Evolutionary conservation across 83 land plant genomes (phyloP), one percentile per base, ranked within the genome.

Genomic region (Picea mariana): DNA sequence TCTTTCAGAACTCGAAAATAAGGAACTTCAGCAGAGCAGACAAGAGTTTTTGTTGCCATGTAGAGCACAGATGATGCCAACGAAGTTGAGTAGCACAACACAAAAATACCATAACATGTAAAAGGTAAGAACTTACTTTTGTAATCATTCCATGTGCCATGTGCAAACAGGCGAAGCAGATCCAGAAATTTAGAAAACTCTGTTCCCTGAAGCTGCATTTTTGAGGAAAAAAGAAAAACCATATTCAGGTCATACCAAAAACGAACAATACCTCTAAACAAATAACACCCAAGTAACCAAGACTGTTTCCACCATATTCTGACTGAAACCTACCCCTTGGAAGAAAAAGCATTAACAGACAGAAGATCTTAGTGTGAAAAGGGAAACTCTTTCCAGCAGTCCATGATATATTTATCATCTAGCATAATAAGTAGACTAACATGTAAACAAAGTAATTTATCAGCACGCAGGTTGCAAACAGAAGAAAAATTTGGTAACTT

Each of bases 91-190:
- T 21, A 75, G 21, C 15, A 16, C 31, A 77, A 63, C 42, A 3
- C 23, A 82, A 11, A 79, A 62, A 62, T 9, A 24, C 18, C 9
- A 59, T 20, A 24, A 23, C 11, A 2, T 78, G 64, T 60, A 24
- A 59, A 24, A 58, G 12, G 42, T 47, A 26, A 17, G 68, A 20
- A 73, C 99, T 85, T 88, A 97, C 98, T 90, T 83, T 93, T 97
- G 85, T 92, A 97, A 85, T 97, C 99, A 77, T 87, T 92, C 99
- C 99, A 97, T 38, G 98, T 95, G 18, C 99, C 99, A 88, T 94
- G 89, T 17, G 98, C 97, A 82, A 95, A 97, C 76, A 97, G 87
- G n/a, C 93, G 92, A 65, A 95, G 95, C 75, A 97, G 62, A 75
- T 93, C 93, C 62, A 97, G 83, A 68, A 81, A 90, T 3, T 78